A percentile compares a stretch with the other conserved stretches of the same genome.
Evolutionary conservation across 2,329 filamentous ascomycete genomes (phyloP).

Genomic region (Ophiostoma sp.): DNA sequence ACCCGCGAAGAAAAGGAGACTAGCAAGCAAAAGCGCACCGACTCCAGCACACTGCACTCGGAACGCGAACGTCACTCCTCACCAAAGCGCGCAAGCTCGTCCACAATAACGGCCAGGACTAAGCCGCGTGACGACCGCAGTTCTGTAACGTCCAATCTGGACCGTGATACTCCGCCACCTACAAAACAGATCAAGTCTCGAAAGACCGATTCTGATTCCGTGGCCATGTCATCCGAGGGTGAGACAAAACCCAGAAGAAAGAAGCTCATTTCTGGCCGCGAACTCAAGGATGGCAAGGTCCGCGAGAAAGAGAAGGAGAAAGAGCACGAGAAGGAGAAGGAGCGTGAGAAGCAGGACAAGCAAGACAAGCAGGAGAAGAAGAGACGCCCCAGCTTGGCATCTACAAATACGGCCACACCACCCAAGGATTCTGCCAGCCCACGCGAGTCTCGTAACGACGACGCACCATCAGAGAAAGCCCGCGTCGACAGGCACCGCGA

Average conservation of each 20-base stretch:
- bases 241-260: constrained; percentile 59
- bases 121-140: constrained; percentile 37
- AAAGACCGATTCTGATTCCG: constrained; percentile 50
- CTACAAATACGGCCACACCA: constrained; percentile 45
- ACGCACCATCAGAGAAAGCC: constrained; percentile 43
- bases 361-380: constrained; percentile 38
- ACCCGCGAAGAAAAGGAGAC: constrained; percentile 45
- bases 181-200: constrained; percentile 49
- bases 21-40: constrained; percentile 27
- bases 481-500: constrained; percentile 55
- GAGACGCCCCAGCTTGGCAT: constrained; percentile 53
- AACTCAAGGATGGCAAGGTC: constrained; percentile 50
- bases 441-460: constrained; percentile 46
- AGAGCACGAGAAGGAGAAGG: constrained; percentile 22
- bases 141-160: constrained; percentile 45
- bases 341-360: constrained; percentile 42
- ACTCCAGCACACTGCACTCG: constrained; percentile 40
- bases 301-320: constrained; percentile 29
- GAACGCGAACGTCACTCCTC: constrained; percentile 50
- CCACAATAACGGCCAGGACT: constrained; percentile 16
- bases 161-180: constrained; percentile 50
- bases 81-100: constrained; percentile 43
- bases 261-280: constrained; percentile 59
- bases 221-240: constrained; percentile 51
- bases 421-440: constrained; percentile 51